Conservation (phyloP, 306 rosid species). For the Vigna reflexopilosa region DNA sequence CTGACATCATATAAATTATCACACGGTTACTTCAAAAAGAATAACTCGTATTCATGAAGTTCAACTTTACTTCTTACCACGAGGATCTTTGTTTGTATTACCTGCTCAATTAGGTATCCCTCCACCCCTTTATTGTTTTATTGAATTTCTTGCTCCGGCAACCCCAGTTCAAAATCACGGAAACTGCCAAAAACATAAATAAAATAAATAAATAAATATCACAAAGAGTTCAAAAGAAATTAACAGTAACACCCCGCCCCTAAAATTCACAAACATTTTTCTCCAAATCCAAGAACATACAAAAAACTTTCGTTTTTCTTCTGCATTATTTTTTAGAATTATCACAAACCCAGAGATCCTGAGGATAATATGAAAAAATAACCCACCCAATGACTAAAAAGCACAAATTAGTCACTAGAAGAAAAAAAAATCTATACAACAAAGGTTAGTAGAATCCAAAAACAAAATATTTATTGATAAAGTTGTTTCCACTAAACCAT, state of each 20-base stretch:
- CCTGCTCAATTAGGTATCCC: constrained; percentile 48
- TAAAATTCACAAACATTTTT: neutral
- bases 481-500: constrained; percentile 18
- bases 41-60: constrained; percentile 24
- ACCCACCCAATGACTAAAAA: constrained; percentile 24
- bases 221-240: constrained; percentile 25
- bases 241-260: neutral
- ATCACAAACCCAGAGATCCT: constrained; percentile 45
- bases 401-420: neutral
- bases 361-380: constrained; percentile 37
- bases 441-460: constrained; percentile 19
- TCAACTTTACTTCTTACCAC: constrained; percentile 3
- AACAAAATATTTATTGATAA: constrained; percentile 12
- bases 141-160: constrained; percentile 36
- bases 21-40: neutral
- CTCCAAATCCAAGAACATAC: constrained; percentile 12
- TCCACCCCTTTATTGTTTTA: constrained; percentile 27
- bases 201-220: neutral
- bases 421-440: constrained; percentile 12
- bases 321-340: neutral
- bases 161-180: constrained; percentile 43
- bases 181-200: constrained; percentile 35
- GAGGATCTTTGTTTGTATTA: constrained; percentile 16
- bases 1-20: constrained; percentile 43
- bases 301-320: neutral